A percentile compares a stretch with the other conserved stretches of the same genome.
phyloP scores from a whole-genome alignment of 2,329 filamentous ascomycete species.

The Aspergillus proliferans region DNA sequence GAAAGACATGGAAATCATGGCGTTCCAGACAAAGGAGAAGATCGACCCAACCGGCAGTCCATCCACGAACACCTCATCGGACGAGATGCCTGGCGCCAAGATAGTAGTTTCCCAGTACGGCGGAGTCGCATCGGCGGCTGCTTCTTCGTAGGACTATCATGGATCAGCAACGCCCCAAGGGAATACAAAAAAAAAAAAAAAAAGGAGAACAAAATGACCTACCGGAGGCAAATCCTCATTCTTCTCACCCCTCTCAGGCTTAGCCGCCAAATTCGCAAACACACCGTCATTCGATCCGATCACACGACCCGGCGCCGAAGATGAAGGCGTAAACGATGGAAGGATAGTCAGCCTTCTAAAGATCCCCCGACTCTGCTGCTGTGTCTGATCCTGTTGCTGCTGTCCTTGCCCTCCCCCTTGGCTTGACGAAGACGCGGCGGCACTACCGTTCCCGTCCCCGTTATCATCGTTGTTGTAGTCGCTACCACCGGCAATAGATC shows the following conservation, averaged over 20 bases:
- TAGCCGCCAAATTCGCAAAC: conserved; percentile 89
- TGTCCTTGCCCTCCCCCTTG: neutral
- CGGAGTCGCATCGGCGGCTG: conserved; percentile 88
- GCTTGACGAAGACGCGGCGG: conserved; percentile 21
- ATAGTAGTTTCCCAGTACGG: conserved; percentile 99
- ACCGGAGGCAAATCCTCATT: conserved; percentile 91
- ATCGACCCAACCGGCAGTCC: conserved; percentile 84
- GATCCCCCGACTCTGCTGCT: conserved; percentile 13
- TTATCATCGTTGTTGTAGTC: conserved; percentile 19
- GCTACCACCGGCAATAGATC: conserved; percentile 24
- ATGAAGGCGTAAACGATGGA: conserved; percentile 43
- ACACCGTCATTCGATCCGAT: conserved; percentile 86
- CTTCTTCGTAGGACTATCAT: conserved; percentile 88
- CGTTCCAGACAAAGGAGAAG: conserved; percentile 71
- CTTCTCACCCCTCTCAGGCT: conserved; percentile 74
- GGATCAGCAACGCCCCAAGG: conserved; percentile 28
- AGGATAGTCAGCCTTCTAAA: conserved; percentile 49
- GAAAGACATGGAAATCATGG: conserved; percentile 97
- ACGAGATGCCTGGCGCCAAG: conserved; percentile 81
- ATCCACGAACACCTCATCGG: conserved; percentile 94
- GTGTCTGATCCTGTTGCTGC: neutral
- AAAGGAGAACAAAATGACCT: conserved; percentile 37
- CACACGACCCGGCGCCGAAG: conserved; percentile 43
- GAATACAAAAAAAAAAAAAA: conserved; percentile 1
- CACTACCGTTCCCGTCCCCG: conserved; percentile 10